Evolutionary conservation across 1,139 yeast genomes (phyloP).

Genomic region (Debaryomyces udenii): DNA sequence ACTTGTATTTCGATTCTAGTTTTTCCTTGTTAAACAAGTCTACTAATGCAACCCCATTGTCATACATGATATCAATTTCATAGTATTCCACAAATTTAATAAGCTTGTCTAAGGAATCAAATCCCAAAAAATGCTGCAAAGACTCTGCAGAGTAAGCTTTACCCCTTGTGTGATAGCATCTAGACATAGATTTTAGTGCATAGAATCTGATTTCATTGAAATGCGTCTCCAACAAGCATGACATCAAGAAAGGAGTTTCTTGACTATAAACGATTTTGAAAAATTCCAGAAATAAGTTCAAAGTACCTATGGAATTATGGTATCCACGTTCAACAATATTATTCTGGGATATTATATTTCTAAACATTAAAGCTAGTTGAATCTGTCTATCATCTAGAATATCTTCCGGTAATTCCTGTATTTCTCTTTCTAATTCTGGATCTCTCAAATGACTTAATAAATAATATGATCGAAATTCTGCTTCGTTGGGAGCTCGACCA

Average conservation of each 20-base stretch:
- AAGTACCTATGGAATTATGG: slow-evolving; percentile 59
- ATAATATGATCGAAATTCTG: slow-evolving; percentile 91
- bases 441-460: slow-evolving; percentile 79
- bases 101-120: slow-evolving; percentile 59
- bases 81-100: slow-evolving; percentile 63
- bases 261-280: slow-evolving; percentile 56
- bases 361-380: slow-evolving; percentile 69
- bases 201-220: slow-evolving; percentile 78
- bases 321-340: slow-evolving; percentile 61
- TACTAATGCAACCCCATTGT: slow-evolving; percentile 43
- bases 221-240: slow-evolving; percentile 79
- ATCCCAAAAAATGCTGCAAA: slow-evolving; percentile 60
- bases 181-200: slow-evolving; percentile 69
- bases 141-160: slow-evolving; percentile 59
- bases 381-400: slow-evolving; percentile 61
- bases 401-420: slow-evolving; percentile 66
- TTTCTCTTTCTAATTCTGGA: slow-evolving; percentile 78
- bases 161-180: slow-evolving; percentile 70
- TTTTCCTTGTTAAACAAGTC: slow-evolving; percentile 60
- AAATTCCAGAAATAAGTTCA: slow-evolving; percentile 65
- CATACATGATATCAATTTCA: slow-evolving; percentile 53
- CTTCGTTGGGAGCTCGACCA: slow-evolving; percentile 76
- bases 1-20: slow-evolving; percentile 45
- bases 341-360: slow-evolving; percentile 69
- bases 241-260: slow-evolving; percentile 66